Conservation (phyloP, 1,139 yeast genomes). For the Torulaspora pretoriensis region DNA sequence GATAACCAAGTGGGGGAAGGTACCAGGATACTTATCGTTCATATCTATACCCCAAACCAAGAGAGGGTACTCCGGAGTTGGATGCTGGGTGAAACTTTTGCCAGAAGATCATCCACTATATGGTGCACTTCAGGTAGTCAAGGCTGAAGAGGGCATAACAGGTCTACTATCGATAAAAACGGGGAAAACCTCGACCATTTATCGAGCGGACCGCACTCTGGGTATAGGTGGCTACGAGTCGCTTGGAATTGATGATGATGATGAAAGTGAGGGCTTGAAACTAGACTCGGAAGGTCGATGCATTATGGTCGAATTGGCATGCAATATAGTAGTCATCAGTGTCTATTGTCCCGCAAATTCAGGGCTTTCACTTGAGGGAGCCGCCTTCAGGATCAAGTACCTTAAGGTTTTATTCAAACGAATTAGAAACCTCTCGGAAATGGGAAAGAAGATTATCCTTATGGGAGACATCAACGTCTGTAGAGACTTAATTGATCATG, state of each 20-base stretch:
- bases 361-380: conserved; percentile 63
- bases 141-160: conserved; percentile 89
- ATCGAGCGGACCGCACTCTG: conserved; percentile 25
- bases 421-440: conserved; percentile 46
- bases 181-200: conserved; percentile 24
- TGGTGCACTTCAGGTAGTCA: conserved; percentile 47
- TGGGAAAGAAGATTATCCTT: conserved; percentile 65
- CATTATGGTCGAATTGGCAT: conserved; percentile 66
- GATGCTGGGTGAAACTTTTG: conserved; percentile 65
- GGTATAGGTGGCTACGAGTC: conserved; percentile 74
- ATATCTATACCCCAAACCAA: conserved; percentile 61
- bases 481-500: conserved; percentile 76
- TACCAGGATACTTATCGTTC: conserved; percentile 58
- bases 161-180: conserved; percentile 49
- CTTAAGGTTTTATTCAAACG: conserved; percentile 56
- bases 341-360: conserved; percentile 95
- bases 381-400: conserved; percentile 55
- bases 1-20: conserved; percentile 48
- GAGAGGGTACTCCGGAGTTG: conserved; percentile 92
- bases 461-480: conserved; percentile 88
- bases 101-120: conserved; percentile 40
- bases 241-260: conserved; percentile 27
- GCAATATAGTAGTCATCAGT: conserved; percentile 60
- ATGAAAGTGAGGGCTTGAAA: conserved; percentile 41
- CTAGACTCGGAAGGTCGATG: conserved; percentile 85